Evolutionary conservation across 768 basidiomycete genomes (phyloP).

Genomic region (Pleurotus eryngii): DNA sequence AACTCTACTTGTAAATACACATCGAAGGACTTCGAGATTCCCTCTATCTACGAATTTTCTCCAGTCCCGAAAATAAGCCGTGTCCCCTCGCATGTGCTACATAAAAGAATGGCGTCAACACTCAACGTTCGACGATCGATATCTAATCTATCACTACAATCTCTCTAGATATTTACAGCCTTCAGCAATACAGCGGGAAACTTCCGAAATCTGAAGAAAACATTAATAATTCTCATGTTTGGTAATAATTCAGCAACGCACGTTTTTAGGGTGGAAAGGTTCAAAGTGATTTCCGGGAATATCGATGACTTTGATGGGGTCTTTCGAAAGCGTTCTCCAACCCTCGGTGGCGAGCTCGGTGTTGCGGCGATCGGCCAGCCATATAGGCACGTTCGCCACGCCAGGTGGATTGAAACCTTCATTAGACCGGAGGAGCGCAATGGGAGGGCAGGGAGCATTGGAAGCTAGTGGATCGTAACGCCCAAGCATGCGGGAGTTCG

Average conservation of each 20-base stretch:
- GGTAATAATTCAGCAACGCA: constrained; percentile 24
- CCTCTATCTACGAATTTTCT: too few species aligned
- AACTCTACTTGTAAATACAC: too few species aligned
- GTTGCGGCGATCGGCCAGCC: constrained; percentile 49
- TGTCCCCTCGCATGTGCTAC: too few species aligned
- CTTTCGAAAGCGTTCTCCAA: constrained; percentile 46
- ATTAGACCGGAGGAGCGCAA: constrained; percentile 52
- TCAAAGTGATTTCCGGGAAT: constrained; percentile 69
- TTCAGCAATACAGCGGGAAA: constrained; percentile 28
- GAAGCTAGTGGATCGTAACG: constrained; percentile 36
- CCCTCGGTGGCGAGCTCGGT: constrained; percentile 26
- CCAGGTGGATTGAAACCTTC: constrained; percentile 38
- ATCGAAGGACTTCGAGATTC: too few species aligned
- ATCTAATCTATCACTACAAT: constrained; percentile 1
- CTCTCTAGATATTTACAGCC: constrained; percentile 23
- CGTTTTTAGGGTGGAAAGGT: constrained; percentile 49
- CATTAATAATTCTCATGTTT: not conserved
- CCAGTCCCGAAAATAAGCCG: too few species aligned
- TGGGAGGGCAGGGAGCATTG: constrained; percentile 23
- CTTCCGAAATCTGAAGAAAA: constrained; percentile 22
- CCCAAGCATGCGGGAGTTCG: constrained; percentile 44
- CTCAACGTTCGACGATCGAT: too few species aligned
- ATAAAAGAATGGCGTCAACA: too few species aligned
- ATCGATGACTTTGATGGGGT: constrained; percentile 39
- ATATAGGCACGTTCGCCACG: constrained; percentile 38